phyloP scores from a whole-genome alignment of 257 asterid genomes.

The Coffea eugenioides region DNA sequence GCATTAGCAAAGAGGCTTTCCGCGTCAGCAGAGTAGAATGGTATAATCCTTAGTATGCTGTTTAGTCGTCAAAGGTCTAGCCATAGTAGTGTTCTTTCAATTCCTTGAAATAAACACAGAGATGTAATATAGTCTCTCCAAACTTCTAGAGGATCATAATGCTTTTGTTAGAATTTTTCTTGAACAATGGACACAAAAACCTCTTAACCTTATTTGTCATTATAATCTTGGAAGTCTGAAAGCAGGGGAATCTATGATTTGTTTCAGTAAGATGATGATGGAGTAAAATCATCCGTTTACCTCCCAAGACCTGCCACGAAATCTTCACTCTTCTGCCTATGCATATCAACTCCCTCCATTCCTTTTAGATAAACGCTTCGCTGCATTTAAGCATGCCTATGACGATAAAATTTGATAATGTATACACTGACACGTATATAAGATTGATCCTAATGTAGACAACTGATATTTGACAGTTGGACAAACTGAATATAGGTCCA shows the following conservation, averaged over 20 bases:
- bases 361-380: not conserved
- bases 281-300: too few relatives aligned
- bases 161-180: not conserved
- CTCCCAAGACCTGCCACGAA: not conserved
- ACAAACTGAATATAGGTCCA: too few relatives aligned
- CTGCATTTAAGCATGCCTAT: not conserved
- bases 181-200: not conserved
- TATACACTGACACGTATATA: too few relatives aligned
- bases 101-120: not conserved
- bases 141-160: not conserved
- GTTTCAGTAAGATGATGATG: not conserved
- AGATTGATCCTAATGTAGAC: too few relatives aligned
- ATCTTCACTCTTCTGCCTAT: not conserved
- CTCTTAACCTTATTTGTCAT: not conserved
- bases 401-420: not conserved
- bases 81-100: not conserved
- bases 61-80: not conserved
- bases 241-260: not conserved
- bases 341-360: not conserved
- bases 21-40: not conserved
- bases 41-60: not conserved
- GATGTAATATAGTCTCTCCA: not conserved
- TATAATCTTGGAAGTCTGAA: too few relatives aligned
- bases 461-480: too few relatives aligned
- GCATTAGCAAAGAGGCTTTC: not conserved